Conservation (phyloP, 2,329 filamentous ascomycete genomes). For the Ramularia endophylla region DNA sequence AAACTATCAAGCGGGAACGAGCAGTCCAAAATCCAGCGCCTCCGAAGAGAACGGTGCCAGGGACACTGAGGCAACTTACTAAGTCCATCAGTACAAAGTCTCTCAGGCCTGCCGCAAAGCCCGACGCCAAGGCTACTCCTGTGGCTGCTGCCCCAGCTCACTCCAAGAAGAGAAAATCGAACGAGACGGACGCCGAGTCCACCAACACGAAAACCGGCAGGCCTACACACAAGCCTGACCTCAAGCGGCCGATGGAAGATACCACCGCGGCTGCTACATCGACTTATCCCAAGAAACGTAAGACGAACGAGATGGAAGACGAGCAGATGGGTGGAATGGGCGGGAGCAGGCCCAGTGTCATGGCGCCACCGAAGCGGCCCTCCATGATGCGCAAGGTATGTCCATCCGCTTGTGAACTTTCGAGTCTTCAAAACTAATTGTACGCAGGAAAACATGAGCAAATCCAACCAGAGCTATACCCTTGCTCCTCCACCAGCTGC, state of each 20-base stretch:
- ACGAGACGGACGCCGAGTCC: no score
- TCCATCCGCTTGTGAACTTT: slow-evolving; percentile 5
- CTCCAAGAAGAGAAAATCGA: slow-evolving; percentile 70
- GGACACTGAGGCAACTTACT: slow-evolving; percentile 52
- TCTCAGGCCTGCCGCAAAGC: no score
- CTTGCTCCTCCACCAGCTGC: slow-evolving; percentile 51
- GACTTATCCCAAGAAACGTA: slow-evolving; percentile 82
- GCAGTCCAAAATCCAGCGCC: slow-evolving; percentile 29
- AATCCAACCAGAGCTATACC: slow-evolving; percentile 58
- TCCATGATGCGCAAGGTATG: slow-evolving; percentile 68
- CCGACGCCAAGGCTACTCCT: no score
- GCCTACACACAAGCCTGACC: slow-evolving; percentile 28
- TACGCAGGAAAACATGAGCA: slow-evolving; percentile 52
- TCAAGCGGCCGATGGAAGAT: slow-evolving; percentile 56
- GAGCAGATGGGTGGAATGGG: slow-evolving; percentile 34
- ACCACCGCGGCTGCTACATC: slow-evolving; percentile 19
- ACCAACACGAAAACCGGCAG: no score
- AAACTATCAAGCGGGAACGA: slow-evolving; percentile 32
- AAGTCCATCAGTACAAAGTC: slow-evolving; percentile 60
- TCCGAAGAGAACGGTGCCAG: slow-evolving; percentile 45
- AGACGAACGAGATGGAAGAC: slow-evolving; percentile 63
- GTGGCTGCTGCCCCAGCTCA: background rate
- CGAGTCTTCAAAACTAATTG: slow-evolving; percentile 13
- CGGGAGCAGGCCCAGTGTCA: slow-evolving; percentile 52
- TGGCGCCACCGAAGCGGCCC: slow-evolving; percentile 78